Evolutionary conservation across 768 basidiomycete species (phyloP).

Genomic region (Pulveroboletus ravenelii): DNA sequence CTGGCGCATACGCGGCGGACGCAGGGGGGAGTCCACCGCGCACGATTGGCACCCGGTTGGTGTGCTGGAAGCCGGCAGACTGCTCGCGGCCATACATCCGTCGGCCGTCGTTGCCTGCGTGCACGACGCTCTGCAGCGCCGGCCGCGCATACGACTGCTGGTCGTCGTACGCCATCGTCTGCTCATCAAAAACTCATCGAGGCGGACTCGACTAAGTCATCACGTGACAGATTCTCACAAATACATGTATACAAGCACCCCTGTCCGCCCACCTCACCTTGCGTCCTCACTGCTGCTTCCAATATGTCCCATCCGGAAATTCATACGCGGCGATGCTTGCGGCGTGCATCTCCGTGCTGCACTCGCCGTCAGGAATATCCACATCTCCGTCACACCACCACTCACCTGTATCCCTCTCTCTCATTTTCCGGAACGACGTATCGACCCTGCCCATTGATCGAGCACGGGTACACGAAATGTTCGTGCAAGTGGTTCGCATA

Average conservation of each 20-base stretch:
- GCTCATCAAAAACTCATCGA: constrained; percentile 6
- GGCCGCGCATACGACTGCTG: constrained; percentile 10
- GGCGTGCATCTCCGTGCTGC: constrained; percentile 77
- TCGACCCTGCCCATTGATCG: constrained; percentile 77
- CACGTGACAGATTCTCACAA: constrained; percentile 15
- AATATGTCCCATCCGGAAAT: constrained; percentile 61
- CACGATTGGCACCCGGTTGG: constrained; percentile 2
- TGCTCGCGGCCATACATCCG: constrained; percentile 3
- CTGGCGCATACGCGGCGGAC: constrained; percentile 3
- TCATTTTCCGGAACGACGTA: constrained; percentile 82
- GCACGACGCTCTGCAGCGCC: constrained; percentile 8
- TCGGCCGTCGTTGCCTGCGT: constrained; percentile 10
- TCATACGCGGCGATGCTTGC: constrained; percentile 73
- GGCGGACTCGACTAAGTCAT: neutral
- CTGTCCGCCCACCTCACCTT: constrained; percentile 2
- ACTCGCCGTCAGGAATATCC: neutral
- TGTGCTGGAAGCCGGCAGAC: constrained; percentile 21
- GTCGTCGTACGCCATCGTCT: constrained; percentile 24
- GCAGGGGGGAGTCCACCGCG: constrained; percentile 13
- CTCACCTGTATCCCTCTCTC: constrained; percentile 62
- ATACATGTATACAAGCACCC: constrained; percentile 17
- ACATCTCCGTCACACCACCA: constrained; percentile 2
- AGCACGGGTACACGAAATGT: constrained; percentile 84
- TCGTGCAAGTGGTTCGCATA: constrained; percentile 91
- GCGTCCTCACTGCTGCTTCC: neutral